Percentiles rank a stretch among this genome's conserved stretches.
phyloP scores from a whole-genome alignment of 768 basidiomycete genomes.

The Panellus pusillus region DNA sequence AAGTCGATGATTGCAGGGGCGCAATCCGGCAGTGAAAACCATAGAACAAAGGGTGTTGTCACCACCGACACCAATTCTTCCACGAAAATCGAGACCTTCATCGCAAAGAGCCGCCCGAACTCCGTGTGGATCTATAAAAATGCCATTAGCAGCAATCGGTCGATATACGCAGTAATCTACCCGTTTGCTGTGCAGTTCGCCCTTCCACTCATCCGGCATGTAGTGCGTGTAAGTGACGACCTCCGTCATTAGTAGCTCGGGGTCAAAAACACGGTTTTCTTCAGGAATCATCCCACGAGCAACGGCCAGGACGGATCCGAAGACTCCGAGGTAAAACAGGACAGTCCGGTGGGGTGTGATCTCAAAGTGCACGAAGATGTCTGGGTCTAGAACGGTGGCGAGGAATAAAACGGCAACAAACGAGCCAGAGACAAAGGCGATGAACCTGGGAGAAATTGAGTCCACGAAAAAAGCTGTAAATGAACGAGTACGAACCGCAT shows the following conservation, averaged over 20 bases:
- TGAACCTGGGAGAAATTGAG: slow-evolving; percentile 57
- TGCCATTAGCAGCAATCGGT: neutral
- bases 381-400: slow-evolving; percentile 90
- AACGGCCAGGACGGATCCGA: slow-evolving; percentile 84
- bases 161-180: slow-evolving; percentile 37
- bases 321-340: slow-evolving; percentile 88
- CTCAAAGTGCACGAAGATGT: slow-evolving; percentile 91
- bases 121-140: slow-evolving; percentile 74
- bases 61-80: slow-evolving; percentile 91
- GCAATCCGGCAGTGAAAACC: slow-evolving; percentile 88
- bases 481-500: slow-evolving; percentile 69
- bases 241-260: slow-evolving; percentile 88
- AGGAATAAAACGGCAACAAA: slow-evolving; percentile 95
- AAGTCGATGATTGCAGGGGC: slow-evolving; percentile 94
- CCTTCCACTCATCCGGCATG: slow-evolving; percentile 93
- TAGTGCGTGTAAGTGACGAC: slow-evolving; percentile 95
- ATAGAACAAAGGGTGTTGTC: slow-evolving; percentile 90
- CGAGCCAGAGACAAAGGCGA: slow-evolving; percentile 94
- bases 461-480: neutral
- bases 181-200: slow-evolving; percentile 83
- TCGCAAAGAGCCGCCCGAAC: slow-evolving; percentile 90
- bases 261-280: slow-evolving; percentile 91
- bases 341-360: slow-evolving; percentile 92
- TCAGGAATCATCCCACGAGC: slow-evolving; percentile 96
- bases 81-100: slow-evolving; percentile 85